Conservation (phyloP, 495 filamentous ascomycete genomes). For the Collariella sp. region DNA sequence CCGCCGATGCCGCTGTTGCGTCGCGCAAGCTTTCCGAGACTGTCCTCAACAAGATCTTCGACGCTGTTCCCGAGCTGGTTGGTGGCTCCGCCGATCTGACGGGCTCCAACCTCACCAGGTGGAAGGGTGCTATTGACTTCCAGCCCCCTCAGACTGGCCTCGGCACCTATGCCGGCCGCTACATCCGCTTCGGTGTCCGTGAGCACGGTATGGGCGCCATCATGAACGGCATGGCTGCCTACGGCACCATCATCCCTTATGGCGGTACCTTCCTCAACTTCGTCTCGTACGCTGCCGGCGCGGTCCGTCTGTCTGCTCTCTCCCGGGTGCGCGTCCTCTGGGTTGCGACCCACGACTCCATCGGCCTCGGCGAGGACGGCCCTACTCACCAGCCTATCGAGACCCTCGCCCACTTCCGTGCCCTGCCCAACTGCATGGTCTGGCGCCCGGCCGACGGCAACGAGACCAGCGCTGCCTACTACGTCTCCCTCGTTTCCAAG, state of each 20-base stretch:
- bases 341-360: conserved; percentile 98
- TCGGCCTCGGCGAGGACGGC: conserved; percentile 97
- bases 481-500: conserved; percentile 83
- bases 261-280: conserved; percentile 99
- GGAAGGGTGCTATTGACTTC: conserved; percentile 96
- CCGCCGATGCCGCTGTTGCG: conserved; percentile 73
- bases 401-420: conserved; percentile 98
- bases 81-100: conserved; percentile 97
- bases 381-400: conserved; percentile 99
- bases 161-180: conserved; percentile 83
- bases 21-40: conserved; percentile 93
- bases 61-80: conserved; percentile 76
- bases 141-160: conserved; percentile 79
- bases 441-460: conserved; percentile 99
- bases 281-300: conserved; percentile 94
- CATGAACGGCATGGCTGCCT: conserved; percentile 95
- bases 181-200: conserved; percentile 94
- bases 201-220: conserved; percentile 97
- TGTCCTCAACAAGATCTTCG: conserved; percentile 82
- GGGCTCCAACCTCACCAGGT: conserved; percentile 95
- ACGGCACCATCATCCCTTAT: conserved; percentile 90
- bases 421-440: conserved; percentile 98
- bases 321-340: conserved; percentile 90
- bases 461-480: conserved; percentile 97
- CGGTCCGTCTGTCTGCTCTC: conserved; percentile 86